These are phyloP conservation scores for Rhodotorula sphaerocarpa DNA, from an alignment of 768 basidiomycete genomes.

Conservation along the genomic window DNA sequence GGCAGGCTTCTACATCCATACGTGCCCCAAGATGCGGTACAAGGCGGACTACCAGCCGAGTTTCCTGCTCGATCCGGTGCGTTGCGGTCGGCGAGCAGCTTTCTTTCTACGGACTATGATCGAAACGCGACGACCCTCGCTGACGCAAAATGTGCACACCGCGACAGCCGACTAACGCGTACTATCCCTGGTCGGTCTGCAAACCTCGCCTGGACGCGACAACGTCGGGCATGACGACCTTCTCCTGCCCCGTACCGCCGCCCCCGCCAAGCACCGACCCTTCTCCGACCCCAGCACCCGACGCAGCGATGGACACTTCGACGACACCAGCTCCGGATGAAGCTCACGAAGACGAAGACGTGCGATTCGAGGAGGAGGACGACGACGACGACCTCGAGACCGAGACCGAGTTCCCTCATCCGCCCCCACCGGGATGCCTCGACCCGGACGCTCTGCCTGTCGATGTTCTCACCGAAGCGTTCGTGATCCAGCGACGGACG, in stretches of 20 bases:
- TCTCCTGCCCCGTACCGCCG: slow-evolving; percentile 50
- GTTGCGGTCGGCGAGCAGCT: not conserved
- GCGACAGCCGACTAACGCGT: slow-evolving; percentile 65
- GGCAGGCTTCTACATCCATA: slow-evolving; percentile 82
- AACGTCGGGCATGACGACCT: slow-evolving; percentile 55
- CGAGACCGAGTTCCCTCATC: slow-evolving; percentile 37
- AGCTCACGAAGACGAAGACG: not conserved
- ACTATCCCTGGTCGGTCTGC: slow-evolving; percentile 62
- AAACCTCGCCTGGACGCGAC: slow-evolving; percentile 55
- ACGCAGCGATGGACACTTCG: not conserved
- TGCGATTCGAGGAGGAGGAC: slow-evolving; percentile 15
- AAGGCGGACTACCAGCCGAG: slow-evolving; percentile 80
- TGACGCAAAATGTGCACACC: too few relatives aligned
- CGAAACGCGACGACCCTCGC: not conserved
- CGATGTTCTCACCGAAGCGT: slow-evolving; percentile 12
- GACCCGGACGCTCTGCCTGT: slow-evolving; percentile 38
- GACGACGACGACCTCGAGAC: slow-evolving; percentile 35
- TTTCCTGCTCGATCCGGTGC: slow-evolving; percentile 32
- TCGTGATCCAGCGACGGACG: slow-evolving; percentile 26
- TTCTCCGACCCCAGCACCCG: not conserved
- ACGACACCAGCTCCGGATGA: not conserved
- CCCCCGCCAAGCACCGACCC: not conserved
- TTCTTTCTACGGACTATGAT: not conserved
- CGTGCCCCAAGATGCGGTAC: slow-evolving; percentile 90
- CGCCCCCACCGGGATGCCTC: slow-evolving; percentile 43